Evolutionary conservation across 2,329 filamentous ascomycete genomes (phyloP).

Genomic region (Coleophoma crateriformis): DNA sequence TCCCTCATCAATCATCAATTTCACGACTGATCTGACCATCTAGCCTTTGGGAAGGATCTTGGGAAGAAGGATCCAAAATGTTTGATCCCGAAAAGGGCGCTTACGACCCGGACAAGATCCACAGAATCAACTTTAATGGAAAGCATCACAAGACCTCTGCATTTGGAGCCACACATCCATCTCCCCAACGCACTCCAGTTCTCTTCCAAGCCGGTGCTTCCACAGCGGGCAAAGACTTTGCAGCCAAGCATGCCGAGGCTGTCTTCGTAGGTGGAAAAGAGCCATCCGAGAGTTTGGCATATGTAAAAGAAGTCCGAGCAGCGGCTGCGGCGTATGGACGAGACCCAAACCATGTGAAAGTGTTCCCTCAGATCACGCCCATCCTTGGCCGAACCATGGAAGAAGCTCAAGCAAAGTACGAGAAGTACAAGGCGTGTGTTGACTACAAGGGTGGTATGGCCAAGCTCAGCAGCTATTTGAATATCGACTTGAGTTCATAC

Average conservation of each 20-base stretch:
- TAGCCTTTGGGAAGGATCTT: constrained; percentile 62
- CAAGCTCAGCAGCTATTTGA: not conserved
- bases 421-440: too few species aligned
- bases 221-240: constrained; percentile 58
- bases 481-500: not conserved
- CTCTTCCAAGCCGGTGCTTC: constrained; percentile 65
- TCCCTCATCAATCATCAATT: not conserved
- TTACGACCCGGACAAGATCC: constrained; percentile 46
- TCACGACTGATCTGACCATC: constrained; percentile 20
- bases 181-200: constrained; percentile 60
- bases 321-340: constrained; percentile 29
- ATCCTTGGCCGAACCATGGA: too few species aligned
- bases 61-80: constrained; percentile 61
- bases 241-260: constrained; percentile 59
- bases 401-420: too few species aligned
- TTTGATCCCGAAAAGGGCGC: constrained; percentile 54
- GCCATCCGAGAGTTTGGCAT: constrained; percentile 52
- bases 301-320: constrained; percentile 55
- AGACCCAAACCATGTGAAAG: too few species aligned
- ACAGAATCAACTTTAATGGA: constrained; percentile 58
- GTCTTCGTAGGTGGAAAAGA: constrained; percentile 63
- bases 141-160: constrained; percentile 57
- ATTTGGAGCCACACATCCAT: constrained; percentile 57
- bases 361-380: too few species aligned
- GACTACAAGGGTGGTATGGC: not conserved